Evolutionary conservation across 1,284 basidiomycete species (phyloP), one percentile per base, ranked within the genome.

Genomic region (Retiboletus flavoniger): DNA sequence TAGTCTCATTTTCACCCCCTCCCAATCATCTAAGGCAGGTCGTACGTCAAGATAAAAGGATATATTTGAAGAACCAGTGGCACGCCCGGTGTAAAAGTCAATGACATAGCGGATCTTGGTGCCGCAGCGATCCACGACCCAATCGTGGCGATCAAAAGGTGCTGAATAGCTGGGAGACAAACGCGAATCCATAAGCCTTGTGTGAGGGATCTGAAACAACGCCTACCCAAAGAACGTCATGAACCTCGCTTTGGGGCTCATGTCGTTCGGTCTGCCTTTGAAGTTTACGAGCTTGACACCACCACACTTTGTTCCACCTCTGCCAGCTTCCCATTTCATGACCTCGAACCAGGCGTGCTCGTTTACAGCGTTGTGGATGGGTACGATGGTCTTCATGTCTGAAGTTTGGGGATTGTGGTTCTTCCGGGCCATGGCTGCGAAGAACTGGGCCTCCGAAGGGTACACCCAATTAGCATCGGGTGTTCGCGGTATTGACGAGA

Each of bases 351-450:
- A 99, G 4, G 95, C 93, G 56, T 91, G 87, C 74, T 99, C 97
- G 68, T 99, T 99, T 56, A 99, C 97, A 31, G 96, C 96, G 68
- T 99, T 99, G 74, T 99, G 96, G 54, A 99, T 99, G 7, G 96
- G 96, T 7, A 99, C 95, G 63, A 99, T 89, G 21, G 93, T 91
- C 65, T 83, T 84, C 95, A 99, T 98, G 74, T 98, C 96, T 19
- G 79, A 69, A 16, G 87, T 83, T 17, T 86, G 80, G 5, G 89
- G 89, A 55, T 89, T 84, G 70, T 96, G 91, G 67, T 97, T 85
- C 75, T 99, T 99, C 55, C 96, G 85, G 56, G 87, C 82, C 87
- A 99, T 95, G 8, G 97, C 97, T 21, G 89, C 80, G 74, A 91
- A 99, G 79, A 99, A 99, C 74, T 98, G 96, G 16, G 89, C 84